Evolutionary conservation across 2,329 filamentous ascomycete genomes (phyloP).

Genomic region (Mollisia scopiformis): DNA sequence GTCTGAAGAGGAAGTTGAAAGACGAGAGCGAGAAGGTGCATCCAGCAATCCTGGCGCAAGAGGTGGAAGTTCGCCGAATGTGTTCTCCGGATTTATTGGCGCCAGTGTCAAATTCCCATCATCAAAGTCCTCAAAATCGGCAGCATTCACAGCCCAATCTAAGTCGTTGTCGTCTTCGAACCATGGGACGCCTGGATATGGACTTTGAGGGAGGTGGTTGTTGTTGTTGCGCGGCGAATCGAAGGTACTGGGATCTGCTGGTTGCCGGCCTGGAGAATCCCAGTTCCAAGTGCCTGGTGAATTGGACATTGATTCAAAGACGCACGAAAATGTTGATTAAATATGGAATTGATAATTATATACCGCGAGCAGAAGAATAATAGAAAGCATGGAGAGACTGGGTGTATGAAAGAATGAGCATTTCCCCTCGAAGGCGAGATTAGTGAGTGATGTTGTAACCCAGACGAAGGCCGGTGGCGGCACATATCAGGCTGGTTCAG

Average conservation of each 20-base stretch:
- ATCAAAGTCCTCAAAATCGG: slow-evolving; percentile 3
- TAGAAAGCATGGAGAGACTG: background rate
- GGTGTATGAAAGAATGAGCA: background rate
- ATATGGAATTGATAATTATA: too few species aligned
- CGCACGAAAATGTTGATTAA: background rate
- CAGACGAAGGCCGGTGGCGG: too few species aligned
- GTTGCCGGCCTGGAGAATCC: too few species aligned
- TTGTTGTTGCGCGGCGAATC: background rate
- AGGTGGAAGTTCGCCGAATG: slow-evolving; percentile 11
- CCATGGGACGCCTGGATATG: background rate
- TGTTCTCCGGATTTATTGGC: slow-evolving; percentile 22
- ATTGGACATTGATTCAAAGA: background rate
- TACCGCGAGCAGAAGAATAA: too few species aligned
- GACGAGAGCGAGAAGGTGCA: background rate
- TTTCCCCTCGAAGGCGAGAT: too few species aligned
- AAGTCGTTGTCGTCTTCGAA: background rate
- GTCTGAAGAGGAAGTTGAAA: background rate
- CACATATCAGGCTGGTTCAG: background rate
- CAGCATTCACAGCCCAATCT: slow-evolving; percentile 1
- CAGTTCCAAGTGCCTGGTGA: background rate
- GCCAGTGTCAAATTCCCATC: slow-evolving; percentile 25
- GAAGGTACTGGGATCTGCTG: too few species aligned
- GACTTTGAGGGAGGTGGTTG: background rate
- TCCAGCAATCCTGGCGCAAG: background rate
- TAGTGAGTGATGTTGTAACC: too few species aligned